phyloP scores from a whole-genome alignment of 2,329 filamentous ascomycete species.

The Exophiala lecanii-corni region DNA sequence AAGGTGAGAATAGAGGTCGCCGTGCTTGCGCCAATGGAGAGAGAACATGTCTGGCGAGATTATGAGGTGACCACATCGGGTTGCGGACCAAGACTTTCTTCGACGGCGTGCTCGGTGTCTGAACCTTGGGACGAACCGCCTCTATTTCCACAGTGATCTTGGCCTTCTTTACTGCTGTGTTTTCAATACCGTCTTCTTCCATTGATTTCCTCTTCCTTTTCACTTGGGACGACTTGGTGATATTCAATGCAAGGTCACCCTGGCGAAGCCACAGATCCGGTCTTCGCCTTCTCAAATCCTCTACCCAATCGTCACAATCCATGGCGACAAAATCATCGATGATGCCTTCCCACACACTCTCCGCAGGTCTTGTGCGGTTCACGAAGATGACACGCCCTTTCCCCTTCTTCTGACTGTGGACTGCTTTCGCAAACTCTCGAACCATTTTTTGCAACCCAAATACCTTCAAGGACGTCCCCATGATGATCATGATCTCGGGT shows the following conservation, averaged over 20 bases:
- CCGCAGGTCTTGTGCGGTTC: constrained; percentile 66
- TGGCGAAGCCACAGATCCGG: constrained; percentile 52
- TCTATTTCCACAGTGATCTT: constrained; percentile 18
- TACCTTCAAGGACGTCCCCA: constrained; percentile 67
- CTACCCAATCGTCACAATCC: constrained; percentile 71
- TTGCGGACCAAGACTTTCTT: constrained; percentile 1
- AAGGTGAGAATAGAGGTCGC: constrained; percentile 17
- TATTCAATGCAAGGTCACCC: constrained; percentile 26
- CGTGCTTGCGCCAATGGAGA: constrained; percentile 19
- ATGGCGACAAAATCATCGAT: constrained; percentile 71
- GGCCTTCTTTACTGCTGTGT: constrained; percentile 17
- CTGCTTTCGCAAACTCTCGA: constrained; percentile 65
- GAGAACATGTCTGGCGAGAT: constrained; percentile 12
- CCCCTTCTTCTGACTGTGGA: constrained; percentile 55
- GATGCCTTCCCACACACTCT: constrained; percentile 67
- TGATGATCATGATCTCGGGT: constrained; percentile 64
- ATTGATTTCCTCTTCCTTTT: constrained; percentile 25
- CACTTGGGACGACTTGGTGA: constrained; percentile 21
- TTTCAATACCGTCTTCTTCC: constrained; percentile 11
- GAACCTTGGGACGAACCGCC: not conserved
- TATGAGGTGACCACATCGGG: constrained; percentile 6
- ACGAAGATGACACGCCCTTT: constrained; percentile 65
- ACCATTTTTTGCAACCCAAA: constrained; percentile 68
- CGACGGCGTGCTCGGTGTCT: constrained; percentile 8
- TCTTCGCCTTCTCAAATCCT: constrained; percentile 56